Conservation (phyloP, 106 monocot species). For the Alisma plantagoaquatica region DNA sequence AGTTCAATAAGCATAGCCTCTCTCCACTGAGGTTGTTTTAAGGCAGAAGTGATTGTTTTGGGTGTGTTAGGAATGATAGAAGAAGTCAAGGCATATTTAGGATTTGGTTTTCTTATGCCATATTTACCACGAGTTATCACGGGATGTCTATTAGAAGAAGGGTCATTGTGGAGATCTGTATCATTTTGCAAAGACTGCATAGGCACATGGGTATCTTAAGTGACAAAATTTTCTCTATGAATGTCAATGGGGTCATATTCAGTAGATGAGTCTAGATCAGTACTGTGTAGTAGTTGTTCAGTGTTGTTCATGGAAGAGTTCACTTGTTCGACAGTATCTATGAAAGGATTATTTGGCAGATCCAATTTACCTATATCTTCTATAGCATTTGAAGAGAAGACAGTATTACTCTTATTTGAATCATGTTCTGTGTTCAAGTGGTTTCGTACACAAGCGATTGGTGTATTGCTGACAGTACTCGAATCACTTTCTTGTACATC, state of each 20-base stretch:
- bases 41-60: not conserved
- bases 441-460: too few species aligned
- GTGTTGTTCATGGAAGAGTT: not conserved
- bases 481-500: too few species aligned
- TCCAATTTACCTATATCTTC: too few species aligned
- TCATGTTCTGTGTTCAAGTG: too few species aligned
- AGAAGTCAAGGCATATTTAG: not conserved
- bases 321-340: too few species aligned
- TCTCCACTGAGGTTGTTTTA: not conserved
- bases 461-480: too few species aligned
- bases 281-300: not conserved
- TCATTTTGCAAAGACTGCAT: not conserved
- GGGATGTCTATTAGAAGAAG: not conserved
- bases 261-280: not conserved
- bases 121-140: conserved; percentile 1
- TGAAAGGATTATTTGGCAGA: too few species aligned
- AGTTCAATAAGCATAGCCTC: not conserved
- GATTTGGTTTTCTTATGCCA: not conserved
- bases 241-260: too few species aligned
- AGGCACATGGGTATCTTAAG: not conserved
- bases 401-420: too few species aligned
- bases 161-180: not conserved
- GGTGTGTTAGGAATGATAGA: not conserved
- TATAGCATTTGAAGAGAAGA: too few species aligned
- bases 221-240: not conserved